Evolutionary conservation across 768 basidiomycete genomes (phyloP), one percentile per base, ranked within the genome.

Genomic region (Termitomyces sp.): DNA sequence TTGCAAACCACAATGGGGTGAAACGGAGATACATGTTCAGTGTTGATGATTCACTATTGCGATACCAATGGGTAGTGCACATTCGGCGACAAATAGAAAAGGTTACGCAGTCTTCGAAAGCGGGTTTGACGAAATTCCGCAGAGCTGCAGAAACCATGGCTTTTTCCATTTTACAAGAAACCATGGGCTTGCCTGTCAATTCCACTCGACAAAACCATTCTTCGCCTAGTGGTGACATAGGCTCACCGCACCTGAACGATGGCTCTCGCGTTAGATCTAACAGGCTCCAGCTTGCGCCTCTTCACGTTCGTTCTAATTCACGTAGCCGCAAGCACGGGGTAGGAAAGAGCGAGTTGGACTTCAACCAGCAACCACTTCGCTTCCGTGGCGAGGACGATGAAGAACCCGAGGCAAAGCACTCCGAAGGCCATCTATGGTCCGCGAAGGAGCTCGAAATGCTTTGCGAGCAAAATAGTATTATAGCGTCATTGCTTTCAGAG

Each of bases 11-110:
- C 60, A 67, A 76, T 32, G 84, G 85, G 31, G 58, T 75, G 53
- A 90, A 89, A 71, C 82, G 94, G 62, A 85, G 87, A 65, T 98
- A 98, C 74, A 94, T 97, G 86, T 98, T 97, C 77, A 94, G 91
- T 60, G 85, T 97, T 42, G 84, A 89, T 50, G 92, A 94, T 64
- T 81, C 87, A 1, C 77, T 89, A 38, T 80, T 90, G 17, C 84
- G 87, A 19, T 82, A 88, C 58, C 83, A 87, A 58, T 93, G 90
- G 90, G 79, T 79, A 0, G 79, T 82, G 4, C 85, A 82, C 27
- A 71, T 93, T 59, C 82, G 82, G 65, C 82, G 82, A 55, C 82
- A 89, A 62, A 85, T 89, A 50, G 87, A 88, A 48, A 76, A 74
- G 25, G 75, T 79, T 23, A 63, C 69, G 17, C 66, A 71, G 14